A percentile compares a stretch with the other conserved stretches of the same genome.
phyloP scores from a whole-genome alignment of 257 asterid genomes.

The Anisodus acutangulus region DNA sequence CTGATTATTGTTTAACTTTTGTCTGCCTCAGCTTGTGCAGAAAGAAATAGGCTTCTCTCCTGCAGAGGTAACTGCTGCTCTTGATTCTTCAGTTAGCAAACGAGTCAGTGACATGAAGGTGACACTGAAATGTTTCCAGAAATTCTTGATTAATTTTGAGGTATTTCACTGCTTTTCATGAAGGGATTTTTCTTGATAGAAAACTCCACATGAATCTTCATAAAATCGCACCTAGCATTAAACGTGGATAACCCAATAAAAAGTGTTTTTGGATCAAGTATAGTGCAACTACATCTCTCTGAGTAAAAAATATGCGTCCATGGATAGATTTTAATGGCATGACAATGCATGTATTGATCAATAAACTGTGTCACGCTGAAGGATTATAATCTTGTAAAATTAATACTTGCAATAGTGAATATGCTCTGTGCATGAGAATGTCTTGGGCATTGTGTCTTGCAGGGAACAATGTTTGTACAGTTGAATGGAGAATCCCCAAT shows the following conservation, averaged over 20 bases:
- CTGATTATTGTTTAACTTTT: conserved; percentile 30
- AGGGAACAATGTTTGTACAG: conserved; percentile 82
- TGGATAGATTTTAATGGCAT: neutral
- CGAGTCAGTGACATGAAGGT: conserved; percentile 52
- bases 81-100: conserved; percentile 54
- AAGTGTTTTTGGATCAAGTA: neutral
- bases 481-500: conserved; percentile 47
- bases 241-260: neutral
- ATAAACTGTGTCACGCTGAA: neutral
- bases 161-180: conserved; percentile 41
- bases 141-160: conserved; percentile 78
- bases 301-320: neutral
- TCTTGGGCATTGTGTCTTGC: conserved; percentile 25
- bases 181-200: conserved; percentile 15
- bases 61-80: conserved; percentile 67
- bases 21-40: conserved; percentile 64
- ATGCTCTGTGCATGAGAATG: neutral
- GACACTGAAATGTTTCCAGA: conserved; percentile 65
- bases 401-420: neutral
- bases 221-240: neutral
- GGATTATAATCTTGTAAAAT: conserved; percentile 7
- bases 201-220: conserved; percentile 13
- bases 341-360: neutral
- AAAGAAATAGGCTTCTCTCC: conserved; percentile 70
- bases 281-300: neutral